Base-by-base conservation (phyloP, 352 stramenopile genomes). In the Globisporangium recalcitrans region DNA sequence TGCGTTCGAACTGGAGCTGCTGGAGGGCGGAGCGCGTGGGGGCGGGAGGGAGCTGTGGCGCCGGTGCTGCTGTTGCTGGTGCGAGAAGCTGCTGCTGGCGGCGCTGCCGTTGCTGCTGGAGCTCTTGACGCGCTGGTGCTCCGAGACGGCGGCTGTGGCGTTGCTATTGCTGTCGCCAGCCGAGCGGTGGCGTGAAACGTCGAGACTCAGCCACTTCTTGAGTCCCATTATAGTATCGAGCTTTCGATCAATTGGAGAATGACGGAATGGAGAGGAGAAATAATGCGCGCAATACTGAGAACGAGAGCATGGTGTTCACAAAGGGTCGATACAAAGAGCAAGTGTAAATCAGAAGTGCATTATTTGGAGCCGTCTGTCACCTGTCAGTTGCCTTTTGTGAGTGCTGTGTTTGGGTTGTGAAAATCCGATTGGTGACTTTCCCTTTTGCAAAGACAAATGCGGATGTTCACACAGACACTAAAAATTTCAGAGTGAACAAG, bases 161-260 rank as follows among this genome's bases (percentile, higher is more conserved):
- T 14, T 19, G 32, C 38, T 52, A 0, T 24, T 7, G 24, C 26
- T 24, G 2, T 32, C 38, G 21, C n/a, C 16, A 22, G 38, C 38
- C 38, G 21, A 16, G 38, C 38, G 52, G 8, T 48, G 27, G 32
- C n/a, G n/a, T n/a, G 55, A 61, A 24, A 61, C 52, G n/a, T 61
- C 55, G 38, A 61, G 55, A 42, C 38, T 61, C 55, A 61, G 40
- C 55, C 55, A 61, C 55, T 61, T 61, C 55, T 61, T 61, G 32
- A 61, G 55, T 16, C 55, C 55, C 55, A 61, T 61, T 11, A 16
- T 22, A 46, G 21, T 46, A 46, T 46, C 21, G 38, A 46, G 38
- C 16, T 21, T 46, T n/a, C 16, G 16, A 21, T 46, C 38, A 46
- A 46, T 46, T 21, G 38, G 38, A 46, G 21, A 46, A 46, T 46